Conservation (phyloP, 2,329 filamentous ascomycete genomes). For the Chaetomium sp. region DNA sequence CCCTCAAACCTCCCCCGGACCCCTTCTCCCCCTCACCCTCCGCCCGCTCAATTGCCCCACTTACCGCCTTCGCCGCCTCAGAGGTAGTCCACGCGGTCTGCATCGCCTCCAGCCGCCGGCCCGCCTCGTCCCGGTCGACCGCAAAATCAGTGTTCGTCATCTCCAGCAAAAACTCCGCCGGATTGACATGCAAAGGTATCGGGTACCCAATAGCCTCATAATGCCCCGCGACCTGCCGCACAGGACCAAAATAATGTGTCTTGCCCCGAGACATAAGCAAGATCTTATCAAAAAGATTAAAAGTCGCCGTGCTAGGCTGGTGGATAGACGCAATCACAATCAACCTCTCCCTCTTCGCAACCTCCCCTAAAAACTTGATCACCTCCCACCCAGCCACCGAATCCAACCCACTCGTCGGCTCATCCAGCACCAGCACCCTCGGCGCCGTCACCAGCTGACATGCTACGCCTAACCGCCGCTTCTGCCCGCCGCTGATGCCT, state of each 20-base stretch:
- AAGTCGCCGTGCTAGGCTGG: slow-evolving; percentile 75
- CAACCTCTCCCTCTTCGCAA: slow-evolving; percentile 64
- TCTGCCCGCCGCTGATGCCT: slow-evolving; percentile 80
- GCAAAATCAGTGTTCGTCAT: slow-evolving; percentile 72
- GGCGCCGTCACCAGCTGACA: slow-evolving; percentile 76
- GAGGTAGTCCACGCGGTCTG: slow-evolving; percentile 52
- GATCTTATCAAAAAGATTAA: slow-evolving; percentile 73
- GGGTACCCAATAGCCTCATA: slow-evolving; percentile 55
- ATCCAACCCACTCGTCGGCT: slow-evolving; percentile 78
- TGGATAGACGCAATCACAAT: slow-evolving; percentile 79
- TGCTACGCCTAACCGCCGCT: slow-evolving; percentile 71
- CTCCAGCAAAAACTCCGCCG: slow-evolving; percentile 74
- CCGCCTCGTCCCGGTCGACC: slow-evolving; percentile 39
- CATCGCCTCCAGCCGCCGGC: slow-evolving; percentile 45
- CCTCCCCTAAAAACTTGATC: slow-evolving; percentile 61
- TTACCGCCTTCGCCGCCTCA: slow-evolving; percentile 18
- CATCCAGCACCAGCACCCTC: slow-evolving; percentile 75
- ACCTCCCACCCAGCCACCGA: slow-evolving; percentile 72
- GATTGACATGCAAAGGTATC: slow-evolving; percentile 66
- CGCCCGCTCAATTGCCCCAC: slow-evolving; percentile 20
- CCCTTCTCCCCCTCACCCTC: slow-evolving; percentile 24
- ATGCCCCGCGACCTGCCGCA: slow-evolving; percentile 52
- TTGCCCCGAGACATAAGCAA: slow-evolving; percentile 65
- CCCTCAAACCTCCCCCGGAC: not conserved
- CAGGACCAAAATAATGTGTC: slow-evolving; percentile 65